phyloP scores from a whole-genome alignment of 2,329 filamentous ascomycete species.

The Colletotrichum lupini region DNA sequence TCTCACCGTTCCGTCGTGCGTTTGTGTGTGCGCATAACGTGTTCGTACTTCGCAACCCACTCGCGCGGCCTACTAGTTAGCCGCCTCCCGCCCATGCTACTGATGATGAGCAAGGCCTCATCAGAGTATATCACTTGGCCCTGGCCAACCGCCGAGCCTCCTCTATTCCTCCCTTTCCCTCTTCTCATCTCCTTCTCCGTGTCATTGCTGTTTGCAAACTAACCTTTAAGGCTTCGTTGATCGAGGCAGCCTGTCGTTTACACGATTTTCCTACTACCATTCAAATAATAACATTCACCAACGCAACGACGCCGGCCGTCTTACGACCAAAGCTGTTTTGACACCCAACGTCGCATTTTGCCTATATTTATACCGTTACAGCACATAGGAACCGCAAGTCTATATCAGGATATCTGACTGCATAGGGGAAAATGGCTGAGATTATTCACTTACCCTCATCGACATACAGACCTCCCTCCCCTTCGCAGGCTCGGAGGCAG shows the following conservation, averaged over 20 bases:
- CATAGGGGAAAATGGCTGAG: slow-evolving; percentile 58
- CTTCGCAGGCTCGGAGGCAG: slow-evolving; percentile 67
- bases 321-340: slow-evolving; percentile 33
- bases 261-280: slow-evolving; percentile 36
- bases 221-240: slow-evolving; percentile 53
- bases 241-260: slow-evolving; percentile 56
- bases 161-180: slow-evolving; percentile 6
- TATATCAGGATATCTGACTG: slow-evolving; percentile 43
- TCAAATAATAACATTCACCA: slow-evolving; percentile 16
- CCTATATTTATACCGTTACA: slow-evolving; percentile 28
- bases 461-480: slow-evolving; percentile 59
- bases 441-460: slow-evolving; percentile 51
- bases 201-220: slow-evolving; percentile 28
- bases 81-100: slow-evolving; percentile 18
- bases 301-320: slow-evolving; percentile 50
- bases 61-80: slow-evolving; percentile 20
- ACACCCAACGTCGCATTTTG: slow-evolving; percentile 23
- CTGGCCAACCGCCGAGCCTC: slow-evolving; percentile 22
- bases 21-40: slow-evolving; percentile 1
- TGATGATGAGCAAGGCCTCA: slow-evolving; percentile 16
- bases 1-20: slow-evolving; percentile 12
- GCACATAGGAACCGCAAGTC: slow-evolving; percentile 19
- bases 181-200: slow-evolving; percentile 39
- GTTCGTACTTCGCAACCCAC: slow-evolving; percentile 26
- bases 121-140: slow-evolving; percentile 30